Conservation (phyloP, 208 protist species). For the Leishmania guyanensis region DNA sequence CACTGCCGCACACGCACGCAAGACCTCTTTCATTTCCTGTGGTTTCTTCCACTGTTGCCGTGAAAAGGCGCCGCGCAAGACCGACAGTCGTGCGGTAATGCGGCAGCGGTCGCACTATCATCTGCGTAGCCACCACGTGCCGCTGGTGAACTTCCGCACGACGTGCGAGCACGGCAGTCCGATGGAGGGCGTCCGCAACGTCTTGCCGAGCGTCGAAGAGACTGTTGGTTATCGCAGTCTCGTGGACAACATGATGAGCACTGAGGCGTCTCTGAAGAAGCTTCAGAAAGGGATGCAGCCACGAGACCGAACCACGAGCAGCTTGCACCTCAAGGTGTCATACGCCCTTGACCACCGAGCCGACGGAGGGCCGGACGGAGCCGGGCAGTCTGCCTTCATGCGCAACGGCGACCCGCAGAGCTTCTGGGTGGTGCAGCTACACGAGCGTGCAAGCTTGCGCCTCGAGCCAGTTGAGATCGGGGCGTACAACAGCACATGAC, state of each 20-base stretch:
- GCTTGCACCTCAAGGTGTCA: constrained; percentile 25
- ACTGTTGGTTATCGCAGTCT: constrained; percentile 10
- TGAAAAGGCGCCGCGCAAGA: constrained; percentile 11
- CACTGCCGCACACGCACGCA: background rate
- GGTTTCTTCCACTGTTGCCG: constrained; percentile 14
- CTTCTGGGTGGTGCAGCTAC: constrained; percentile 41
- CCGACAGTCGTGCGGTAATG: constrained; percentile 31
- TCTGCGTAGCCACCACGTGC: constrained; percentile 59
- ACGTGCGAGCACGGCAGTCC: constrained; percentile 13
- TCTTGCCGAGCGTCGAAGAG: constrained; percentile 24
- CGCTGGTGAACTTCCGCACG: constrained; percentile 55
- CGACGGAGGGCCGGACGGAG: constrained; percentile 19
- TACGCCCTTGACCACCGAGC: constrained; percentile 27
- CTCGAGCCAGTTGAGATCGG: constrained; percentile 34
- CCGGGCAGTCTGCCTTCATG: constrained; percentile 31
- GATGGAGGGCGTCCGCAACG: constrained; percentile 1
- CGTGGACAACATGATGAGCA: constrained; percentile 7
- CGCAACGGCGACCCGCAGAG: constrained; percentile 31
- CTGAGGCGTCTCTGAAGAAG: constrained; percentile 14
- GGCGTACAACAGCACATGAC: background rate
- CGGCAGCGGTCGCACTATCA: constrained; percentile 39
- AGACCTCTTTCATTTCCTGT: constrained; percentile 12
- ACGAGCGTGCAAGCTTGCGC: constrained; percentile 30
- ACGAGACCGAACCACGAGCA: constrained; percentile 12
- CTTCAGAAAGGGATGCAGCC: constrained; percentile 18